Conservation (phyloP, 2,329 filamentous ascomycete species). For the Pseudogymnoascus sp. region DNA sequence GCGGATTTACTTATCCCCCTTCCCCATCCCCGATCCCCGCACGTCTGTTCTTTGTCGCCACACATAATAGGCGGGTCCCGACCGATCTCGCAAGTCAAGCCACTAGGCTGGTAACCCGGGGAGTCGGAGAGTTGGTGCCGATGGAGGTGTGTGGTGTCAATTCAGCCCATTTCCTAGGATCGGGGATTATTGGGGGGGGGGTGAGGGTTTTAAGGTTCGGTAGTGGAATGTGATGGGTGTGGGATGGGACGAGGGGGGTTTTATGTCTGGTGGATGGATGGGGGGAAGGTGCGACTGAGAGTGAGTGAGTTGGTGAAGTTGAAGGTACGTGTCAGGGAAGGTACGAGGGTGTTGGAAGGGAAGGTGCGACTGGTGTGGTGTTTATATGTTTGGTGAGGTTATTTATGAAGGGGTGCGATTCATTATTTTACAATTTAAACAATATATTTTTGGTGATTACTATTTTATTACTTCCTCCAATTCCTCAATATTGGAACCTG, state of each 20-base stretch:
- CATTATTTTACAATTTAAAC: not conserved
- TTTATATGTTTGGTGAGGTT: not conserved
- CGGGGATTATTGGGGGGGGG: not conserved
- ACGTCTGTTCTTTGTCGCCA: not conserved
- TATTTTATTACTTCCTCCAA: not conserved
- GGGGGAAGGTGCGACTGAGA: not conserved
- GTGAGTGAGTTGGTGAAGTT: not conserved
- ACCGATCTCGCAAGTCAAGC: not conserved
- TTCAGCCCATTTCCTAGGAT: not conserved
- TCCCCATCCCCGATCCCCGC: not conserved
- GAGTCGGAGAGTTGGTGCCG: not conserved
- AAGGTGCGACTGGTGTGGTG: not conserved
- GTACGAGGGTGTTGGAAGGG: not conserved
- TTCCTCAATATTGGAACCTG: not conserved
- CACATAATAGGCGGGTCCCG: not conserved
- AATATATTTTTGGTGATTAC: not conserved
- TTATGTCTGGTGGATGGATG: not conserved
- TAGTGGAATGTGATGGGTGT: not conserved
- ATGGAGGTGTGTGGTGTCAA: not conserved
- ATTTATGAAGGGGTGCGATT: not conserved
- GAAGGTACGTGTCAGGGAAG: not conserved
- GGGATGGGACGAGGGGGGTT: not conserved
- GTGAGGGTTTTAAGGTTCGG: not conserved
- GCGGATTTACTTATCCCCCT: not conserved
- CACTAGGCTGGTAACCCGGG: too few relatives aligned